Percentiles rank a stretch among this genome's conserved stretches.
Conservation (phyloP, 2,329 filamentous ascomycete species). For the Diplocarpon mali region DNA sequence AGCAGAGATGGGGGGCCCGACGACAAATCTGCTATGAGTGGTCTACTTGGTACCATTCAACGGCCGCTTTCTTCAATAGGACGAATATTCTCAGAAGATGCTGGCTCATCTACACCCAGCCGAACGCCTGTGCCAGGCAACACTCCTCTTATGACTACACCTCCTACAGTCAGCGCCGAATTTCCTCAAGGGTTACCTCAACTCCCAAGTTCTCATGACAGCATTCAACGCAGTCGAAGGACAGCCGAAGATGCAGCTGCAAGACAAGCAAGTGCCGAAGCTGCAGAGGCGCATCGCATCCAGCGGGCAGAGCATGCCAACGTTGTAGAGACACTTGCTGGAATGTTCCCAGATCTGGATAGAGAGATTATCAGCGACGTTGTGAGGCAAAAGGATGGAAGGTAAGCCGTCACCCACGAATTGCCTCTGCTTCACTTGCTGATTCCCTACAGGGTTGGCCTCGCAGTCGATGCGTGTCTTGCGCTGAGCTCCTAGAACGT, state of each 20-base stretch:
- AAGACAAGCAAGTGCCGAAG: constrained; percentile 80
- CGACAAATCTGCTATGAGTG: constrained; percentile 71
- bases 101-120: constrained; percentile 16
- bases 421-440: constrained; percentile 10
- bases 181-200: constrained; percentile 16
- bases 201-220: constrained; percentile 14
- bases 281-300: constrained; percentile 74
- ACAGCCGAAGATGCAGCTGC: constrained; percentile 82
- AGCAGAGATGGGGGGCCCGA: constrained; percentile 40
- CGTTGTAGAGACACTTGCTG: constrained; percentile 84
- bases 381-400: constrained; percentile 87
- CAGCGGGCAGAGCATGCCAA: constrained; percentile 77
- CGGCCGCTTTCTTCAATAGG: constrained; percentile 84
- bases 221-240: constrained; percentile 28
- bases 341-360: constrained; percentile 96
- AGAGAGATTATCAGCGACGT: constrained; percentile 94
- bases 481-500: constrained; percentile 38
- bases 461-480: constrained; percentile 79
- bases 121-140: constrained; percentile 35
- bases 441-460: constrained; percentile 50
- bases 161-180: constrained; percentile 22
- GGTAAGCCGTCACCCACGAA: constrained; percentile 44
- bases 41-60: constrained; percentile 82
- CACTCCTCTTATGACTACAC: constrained; percentile 28
- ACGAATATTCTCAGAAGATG: constrained; percentile 77